Evolutionary conservation across 2,329 filamentous ascomycete species (phyloP), one percentile per base, ranked within the genome.

Genomic region (Aspergillus bombycis): DNA sequence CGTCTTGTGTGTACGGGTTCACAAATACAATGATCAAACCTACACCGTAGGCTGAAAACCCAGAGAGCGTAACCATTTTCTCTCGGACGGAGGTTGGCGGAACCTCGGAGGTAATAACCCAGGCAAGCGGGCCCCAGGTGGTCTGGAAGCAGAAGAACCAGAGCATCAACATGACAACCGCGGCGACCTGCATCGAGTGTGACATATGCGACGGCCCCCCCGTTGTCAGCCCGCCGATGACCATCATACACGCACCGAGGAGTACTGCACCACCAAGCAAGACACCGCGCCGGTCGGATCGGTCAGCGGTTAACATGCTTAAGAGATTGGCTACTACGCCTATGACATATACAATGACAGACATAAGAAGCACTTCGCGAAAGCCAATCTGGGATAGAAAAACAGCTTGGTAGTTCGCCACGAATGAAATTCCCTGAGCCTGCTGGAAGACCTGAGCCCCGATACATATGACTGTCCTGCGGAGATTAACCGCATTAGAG

Each of bases 31-130:
- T 68, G 4, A 73, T 65, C 10, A 75, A 59, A 1, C 64, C 65
- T 2, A 70, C 66, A 14, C 68, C 66, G 58, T 73, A 74, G 36
- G 71, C 70, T n/a, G 62, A 62, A 57, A 75, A 70, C 0, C 70
- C 69, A 0, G 72, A 70, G 14, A 74, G 64, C 2, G 68, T 69
- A 14, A 75, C 62, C 10, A 74, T 75, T 58, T 70, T 70, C 62
- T 76, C 74, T 16, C 74, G 67, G 12, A 75, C 66, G 11, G 70
- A 68, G 1, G 64, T 62, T 7, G 71, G 74, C 4, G 69, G 64
- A 5, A 71, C 67, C 53, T 77, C 73, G n/a, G 71, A 70, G 10
- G 70, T 71, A 10, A 68, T 63, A 48, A 74, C 72, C 74, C 74
- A 77, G n/a, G 61, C 61, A 12, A 63, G 55, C 43, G 67, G 63